Percentiles rank a stretch among this genome's conserved stretches.
These are phyloP conservation scores for Fusarium agapanthi DNA, from an alignment of 2,329 filamentous ascomycete genomes.

Conservation along the genomic window DNA sequence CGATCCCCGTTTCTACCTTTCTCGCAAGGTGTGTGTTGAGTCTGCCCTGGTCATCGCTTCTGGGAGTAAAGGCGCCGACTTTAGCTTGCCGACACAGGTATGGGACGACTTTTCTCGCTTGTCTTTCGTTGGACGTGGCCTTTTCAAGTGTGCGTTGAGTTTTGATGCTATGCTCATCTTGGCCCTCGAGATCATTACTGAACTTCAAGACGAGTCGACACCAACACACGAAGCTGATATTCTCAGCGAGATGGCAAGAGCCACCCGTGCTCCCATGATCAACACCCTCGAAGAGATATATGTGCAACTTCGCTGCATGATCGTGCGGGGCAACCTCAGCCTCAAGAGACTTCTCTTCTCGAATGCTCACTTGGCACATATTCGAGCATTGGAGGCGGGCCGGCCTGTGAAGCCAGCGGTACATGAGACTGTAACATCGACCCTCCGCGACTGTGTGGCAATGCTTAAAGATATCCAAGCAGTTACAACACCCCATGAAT, in stretches of 20 bases:
- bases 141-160: constrained; percentile 41
- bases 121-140: constrained; percentile 38
- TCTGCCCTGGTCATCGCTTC: constrained; percentile 38
- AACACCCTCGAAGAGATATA: constrained; percentile 25
- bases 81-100: constrained; percentile 16
- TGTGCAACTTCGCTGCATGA: constrained; percentile 32
- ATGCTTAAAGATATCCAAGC: constrained; percentile 25
- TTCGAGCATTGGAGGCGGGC: constrained; percentile 36
- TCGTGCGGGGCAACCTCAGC: constrained; percentile 35
- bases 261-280: constrained; percentile 32
- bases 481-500: constrained; percentile 31
- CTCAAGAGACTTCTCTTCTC: constrained; percentile 38
- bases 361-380: constrained; percentile 36
- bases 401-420: constrained; percentile 32
- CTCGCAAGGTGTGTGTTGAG: constrained; percentile 39
- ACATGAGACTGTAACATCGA: constrained; percentile 34
- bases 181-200: constrained; percentile 35
- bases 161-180: constrained; percentile 40
- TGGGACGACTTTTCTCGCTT: constrained; percentile 38
- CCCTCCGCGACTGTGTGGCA: constrained; percentile 28
- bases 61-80: constrained; percentile 19
- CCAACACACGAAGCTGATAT: constrained; percentile 32
- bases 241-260: constrained; percentile 38
- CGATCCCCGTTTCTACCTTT: constrained; percentile 39
- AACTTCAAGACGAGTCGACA: constrained; percentile 36